Base-by-base conservation (phyloP, 768 basidiomycete genomes). In the Auriscalpium vulgare region DNA sequence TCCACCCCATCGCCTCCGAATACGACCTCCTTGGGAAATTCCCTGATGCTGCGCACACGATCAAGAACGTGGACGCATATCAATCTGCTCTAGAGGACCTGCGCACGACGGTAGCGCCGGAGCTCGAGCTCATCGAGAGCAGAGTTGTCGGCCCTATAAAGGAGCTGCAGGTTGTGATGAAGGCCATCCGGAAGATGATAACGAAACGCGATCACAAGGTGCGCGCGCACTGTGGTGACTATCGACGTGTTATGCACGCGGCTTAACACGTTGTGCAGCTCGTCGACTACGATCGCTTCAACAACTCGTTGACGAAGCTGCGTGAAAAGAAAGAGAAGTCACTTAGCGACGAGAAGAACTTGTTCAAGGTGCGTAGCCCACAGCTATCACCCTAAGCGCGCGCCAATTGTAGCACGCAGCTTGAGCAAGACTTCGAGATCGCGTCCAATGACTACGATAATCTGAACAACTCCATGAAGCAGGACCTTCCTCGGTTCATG, bases 251-350 rank as follows among this genome's bases (percentile, higher is more conserved):
- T 29, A 4, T 29, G 29, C 29, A 29, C 29, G 7, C 35, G 46
- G 1, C 23, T 50, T 38, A 16, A 19, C 34, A 38, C 55, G n/a
- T 51, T 44, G 29, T 51, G 16, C 59, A 91, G 89, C 78, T 97
- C 56, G 75, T 87, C 23, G 97, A 99, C 72, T 99, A 85, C 63
- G 97, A 99, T 74, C 87, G 97, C 50, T 90, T 83, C 78, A 98
- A 97, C 71, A 97, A 97, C 66, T 91, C 92, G 17, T 74, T 97
- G 61, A 93, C 87, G 56, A 98, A 99, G 72, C 76, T 98, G 56
- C 79, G 97, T 56, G 95, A 99, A 69, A 99, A 99, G 82, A 95
- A 97, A 73, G 95, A 99, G 67, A 99, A 97, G 74, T 85, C 89
- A 17, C 73, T 98, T 61, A 91, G 76, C 63, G 95, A 98, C 65